These are phyloP conservation scores for Glycine latifolia DNA, from an alignment of 306 rosid species.

Conservation along the genomic window DNA sequence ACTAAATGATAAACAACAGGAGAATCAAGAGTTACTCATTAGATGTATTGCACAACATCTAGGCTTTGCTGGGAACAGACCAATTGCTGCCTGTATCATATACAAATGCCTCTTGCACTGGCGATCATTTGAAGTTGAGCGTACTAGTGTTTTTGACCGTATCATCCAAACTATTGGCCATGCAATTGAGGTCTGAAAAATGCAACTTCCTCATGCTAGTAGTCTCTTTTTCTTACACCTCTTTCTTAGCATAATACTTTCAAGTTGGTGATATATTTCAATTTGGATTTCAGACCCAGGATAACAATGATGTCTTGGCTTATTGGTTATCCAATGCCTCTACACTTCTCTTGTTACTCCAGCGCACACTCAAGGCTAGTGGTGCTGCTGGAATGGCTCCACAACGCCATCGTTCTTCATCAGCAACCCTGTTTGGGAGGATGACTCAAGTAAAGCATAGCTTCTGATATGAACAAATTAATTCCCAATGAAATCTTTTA, in stretches of 20 bases:
- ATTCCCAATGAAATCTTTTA: constrained; percentile 24
- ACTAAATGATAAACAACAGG: constrained; percentile 64
- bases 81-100: constrained; percentile 64
- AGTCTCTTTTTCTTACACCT: constrained; percentile 32
- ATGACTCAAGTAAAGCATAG: constrained; percentile 61
- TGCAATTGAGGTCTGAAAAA: constrained; percentile 64
- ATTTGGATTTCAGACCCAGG: constrained; percentile 63
- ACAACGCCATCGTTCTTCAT: constrained; percentile 61
- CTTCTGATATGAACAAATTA: constrained; percentile 42
- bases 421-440: constrained; percentile 64
- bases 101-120: constrained; percentile 69
- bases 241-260: constrained; percentile 31
- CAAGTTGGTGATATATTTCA: constrained; percentile 42
- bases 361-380: constrained; percentile 67
- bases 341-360: constrained; percentile 64
- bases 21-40: constrained; percentile 66
- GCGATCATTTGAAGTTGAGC: constrained; percentile 70
- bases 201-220: constrained; percentile 35
- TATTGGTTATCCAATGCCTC: constrained; percentile 72
- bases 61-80: constrained; percentile 64
- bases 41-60: constrained; percentile 63
- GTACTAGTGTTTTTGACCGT: constrained; percentile 62
- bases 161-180: constrained; percentile 63
- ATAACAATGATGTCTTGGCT: constrained; percentile 63
- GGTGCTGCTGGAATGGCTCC: constrained; percentile 73